Conservation (phyloP, 176 grass and related monocot genomes). For the Zizania latifolia region DNA sequence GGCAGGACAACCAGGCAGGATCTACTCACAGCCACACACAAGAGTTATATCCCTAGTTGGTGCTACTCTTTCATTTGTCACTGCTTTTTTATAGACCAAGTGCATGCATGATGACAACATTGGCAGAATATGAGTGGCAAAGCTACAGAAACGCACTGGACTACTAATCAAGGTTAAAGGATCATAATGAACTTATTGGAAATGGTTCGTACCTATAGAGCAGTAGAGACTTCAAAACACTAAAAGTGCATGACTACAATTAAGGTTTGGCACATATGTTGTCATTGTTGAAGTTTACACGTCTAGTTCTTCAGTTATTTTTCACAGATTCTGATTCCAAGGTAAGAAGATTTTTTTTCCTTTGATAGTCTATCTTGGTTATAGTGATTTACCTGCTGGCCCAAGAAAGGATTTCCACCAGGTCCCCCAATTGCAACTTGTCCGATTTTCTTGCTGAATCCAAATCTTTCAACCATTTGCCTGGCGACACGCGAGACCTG, state of each 20-base stretch:
- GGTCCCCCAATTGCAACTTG: constrained; percentile 83
- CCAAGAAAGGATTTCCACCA: constrained; percentile 97
- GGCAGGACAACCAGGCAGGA: background rate
- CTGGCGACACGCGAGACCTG: constrained; percentile 94
- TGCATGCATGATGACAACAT: background rate
- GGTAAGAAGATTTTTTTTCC: background rate
- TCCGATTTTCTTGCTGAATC: constrained; percentile 96
- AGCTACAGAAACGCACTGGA: background rate
- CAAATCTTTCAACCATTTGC: constrained; percentile 98
- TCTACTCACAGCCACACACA: constrained; percentile 12
- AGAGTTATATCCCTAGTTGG: background rate
- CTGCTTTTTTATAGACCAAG: background rate
- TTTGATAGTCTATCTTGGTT: background rate
- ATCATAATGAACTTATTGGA: background rate
- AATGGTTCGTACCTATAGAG: background rate
- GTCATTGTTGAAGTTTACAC: background rate
- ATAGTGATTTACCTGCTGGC: constrained; percentile 68
- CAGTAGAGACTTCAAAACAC: background rate
- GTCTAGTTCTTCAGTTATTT: background rate
- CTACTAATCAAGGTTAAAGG: background rate
- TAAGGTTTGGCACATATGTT: background rate
- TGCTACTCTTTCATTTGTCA: background rate
- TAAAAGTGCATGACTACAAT: background rate
- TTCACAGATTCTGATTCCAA: background rate
- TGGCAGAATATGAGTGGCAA: background rate